phyloP scores from a whole-genome alignment of 352 stramenopile genomes.

The Plasmopara muralis region DNA sequence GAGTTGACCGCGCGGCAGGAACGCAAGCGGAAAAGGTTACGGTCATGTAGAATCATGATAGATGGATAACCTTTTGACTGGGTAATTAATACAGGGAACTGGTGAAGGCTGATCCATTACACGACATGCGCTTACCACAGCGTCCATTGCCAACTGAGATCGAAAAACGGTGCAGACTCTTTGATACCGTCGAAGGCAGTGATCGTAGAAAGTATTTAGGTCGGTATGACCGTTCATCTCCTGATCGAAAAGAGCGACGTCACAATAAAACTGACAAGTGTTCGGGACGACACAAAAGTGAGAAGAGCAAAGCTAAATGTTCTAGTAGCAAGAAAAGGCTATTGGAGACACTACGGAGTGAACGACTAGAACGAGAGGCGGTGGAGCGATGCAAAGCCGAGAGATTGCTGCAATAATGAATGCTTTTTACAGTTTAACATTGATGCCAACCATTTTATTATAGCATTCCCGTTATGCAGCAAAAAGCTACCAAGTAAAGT shows the following conservation, averaged over 20 bases:
- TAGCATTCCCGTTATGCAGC: constrained; percentile 42
- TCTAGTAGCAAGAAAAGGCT: constrained; percentile 16
- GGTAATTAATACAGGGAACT: constrained; percentile 25
- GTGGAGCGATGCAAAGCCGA: constrained; percentile 26
- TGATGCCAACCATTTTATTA: constrained; percentile 27
- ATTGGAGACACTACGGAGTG: constrained; percentile 33
- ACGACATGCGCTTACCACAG: constrained; percentile 32
- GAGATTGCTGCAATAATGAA: constrained; percentile 17
- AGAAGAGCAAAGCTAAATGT: constrained; percentile 18
- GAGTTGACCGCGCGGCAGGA: constrained; percentile 16
- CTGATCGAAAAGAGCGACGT: not conserved
- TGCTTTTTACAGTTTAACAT: not conserved
- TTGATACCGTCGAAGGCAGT: constrained; percentile 13
- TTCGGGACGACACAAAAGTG: constrained; percentile 10
- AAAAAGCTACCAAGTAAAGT: constrained; percentile 9
- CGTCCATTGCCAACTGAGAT: constrained; percentile 7
- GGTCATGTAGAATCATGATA: not conserved
- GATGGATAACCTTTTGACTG: constrained; percentile 1
- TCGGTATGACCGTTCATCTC: constrained; percentile 22
- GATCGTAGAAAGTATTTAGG: constrained; percentile 29
- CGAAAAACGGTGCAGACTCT: constrained; percentile 1
- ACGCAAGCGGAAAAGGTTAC: constrained; percentile 34
- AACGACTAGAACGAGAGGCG: constrained; percentile 33
- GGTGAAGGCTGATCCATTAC: constrained; percentile 28
- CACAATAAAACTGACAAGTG: constrained; percentile 2